phyloP scores from a whole-genome alignment of 2,329 filamentous ascomycete genomes.

The Trichophyton verrucosum region DNA sequence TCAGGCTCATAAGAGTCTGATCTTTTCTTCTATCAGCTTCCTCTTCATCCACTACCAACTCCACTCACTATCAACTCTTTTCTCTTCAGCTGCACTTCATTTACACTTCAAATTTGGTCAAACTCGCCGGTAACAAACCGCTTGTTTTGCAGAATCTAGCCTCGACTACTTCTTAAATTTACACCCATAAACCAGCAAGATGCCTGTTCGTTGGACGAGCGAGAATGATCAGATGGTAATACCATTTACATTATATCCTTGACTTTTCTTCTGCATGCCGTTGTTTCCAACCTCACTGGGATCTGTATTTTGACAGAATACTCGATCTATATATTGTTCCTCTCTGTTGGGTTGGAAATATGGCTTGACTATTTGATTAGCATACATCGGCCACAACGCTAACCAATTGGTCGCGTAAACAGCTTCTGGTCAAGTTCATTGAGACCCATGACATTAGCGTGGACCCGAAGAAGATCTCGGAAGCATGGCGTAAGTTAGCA shows the following conservation, averaged over 20 bases:
- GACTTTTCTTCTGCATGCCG: not conserved
- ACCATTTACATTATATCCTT: not conserved
- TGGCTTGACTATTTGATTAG: no score
- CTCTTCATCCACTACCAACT: not conserved
- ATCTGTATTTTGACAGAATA: not conserved
- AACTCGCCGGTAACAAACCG: not conserved
- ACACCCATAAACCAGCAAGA: constrained; percentile 12
- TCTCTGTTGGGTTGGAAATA: no score
- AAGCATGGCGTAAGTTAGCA: constrained; percentile 28
- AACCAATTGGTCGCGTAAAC: not conserved
- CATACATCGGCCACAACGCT: not conserved
- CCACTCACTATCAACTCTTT: not conserved
- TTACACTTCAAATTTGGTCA: not conserved
- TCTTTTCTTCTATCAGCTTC: not conserved
- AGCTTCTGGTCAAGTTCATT: constrained; percentile 32
- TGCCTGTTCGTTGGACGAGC: constrained; percentile 28
- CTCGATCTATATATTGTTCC: not conserved
- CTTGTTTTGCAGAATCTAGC: not conserved
- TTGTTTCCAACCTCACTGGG: not conserved
- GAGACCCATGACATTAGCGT: constrained; percentile 28
- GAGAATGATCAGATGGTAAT: constrained; percentile 27
- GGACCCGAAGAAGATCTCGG: constrained; percentile 24
- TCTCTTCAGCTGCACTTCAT: not conserved
- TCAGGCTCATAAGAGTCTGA: not conserved
- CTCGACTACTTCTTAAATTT: not conserved